Base-by-base conservation (phyloP, 2,329 filamentous ascomycete genomes). In the Neofusicoccum sp. region DNA sequence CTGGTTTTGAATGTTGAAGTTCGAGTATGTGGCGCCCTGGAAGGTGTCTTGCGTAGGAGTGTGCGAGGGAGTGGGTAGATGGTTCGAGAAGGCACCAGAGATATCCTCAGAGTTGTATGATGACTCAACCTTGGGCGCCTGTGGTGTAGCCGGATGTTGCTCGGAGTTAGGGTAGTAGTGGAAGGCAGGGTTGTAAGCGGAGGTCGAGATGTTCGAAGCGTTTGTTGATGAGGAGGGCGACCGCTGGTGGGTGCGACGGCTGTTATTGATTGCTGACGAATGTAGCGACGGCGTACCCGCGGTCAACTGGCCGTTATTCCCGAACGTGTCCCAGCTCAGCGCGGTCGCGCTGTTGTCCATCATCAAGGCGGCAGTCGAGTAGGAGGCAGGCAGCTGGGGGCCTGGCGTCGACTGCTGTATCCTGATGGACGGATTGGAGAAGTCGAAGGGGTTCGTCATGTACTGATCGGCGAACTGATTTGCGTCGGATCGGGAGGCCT, bases 31-130 rank as follows among this genome's bases (percentile, higher is more conserved):
- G 74, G 79, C 82, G 68, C 76, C 78, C 68, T 79, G 78, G 71
- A 81, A 83, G 33, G 76, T 78, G 64, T 81, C 79, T 71, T 84
- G 81, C 33, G 80, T 78, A 12, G 84, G 83, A 7, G 83, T 85
- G 64, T 84, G 81, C 49, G 81, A 78, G n/a, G 84, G 82, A 29
- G 82, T 85, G 2, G 83, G 83, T 11, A 85, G 78, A 68, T 83
- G 79, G 72, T 84, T 86, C 64, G 81, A 76, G 71, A 79, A 80
- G 56, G 75, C 70, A 64, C 78, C 76, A 67, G 71, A 74, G 39
- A 70, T 67, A 70, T 74, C 74, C 69, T 78, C 74, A 71, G 74
- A 72, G 39, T 63, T 61, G 62, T 67, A 63, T 49, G 47, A 52
- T 52, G 47, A 54, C 64, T 77, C 73, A 71, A 73, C 72, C 56